These are phyloP conservation scores for Cinnamomum chago DNA, from an alignment of 164 flowering plant species.

Conservation along the genomic window DNA sequence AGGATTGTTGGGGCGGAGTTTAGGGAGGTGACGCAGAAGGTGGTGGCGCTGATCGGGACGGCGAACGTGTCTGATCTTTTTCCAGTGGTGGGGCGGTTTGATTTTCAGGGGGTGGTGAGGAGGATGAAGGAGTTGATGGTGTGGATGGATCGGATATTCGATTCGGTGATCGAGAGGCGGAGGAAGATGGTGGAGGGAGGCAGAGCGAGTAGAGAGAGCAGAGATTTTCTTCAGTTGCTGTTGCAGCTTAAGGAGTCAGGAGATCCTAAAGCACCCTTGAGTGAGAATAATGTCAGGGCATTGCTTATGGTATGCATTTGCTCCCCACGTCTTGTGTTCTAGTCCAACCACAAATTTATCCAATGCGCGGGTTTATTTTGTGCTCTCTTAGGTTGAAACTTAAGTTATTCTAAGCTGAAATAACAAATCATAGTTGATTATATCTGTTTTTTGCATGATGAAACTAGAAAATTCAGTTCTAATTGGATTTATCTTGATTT, in stretches of 20 bases:
- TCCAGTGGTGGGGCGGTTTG: conserved; percentile 25
- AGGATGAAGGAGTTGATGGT: not conserved
- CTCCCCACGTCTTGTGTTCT: no score
- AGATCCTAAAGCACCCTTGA: conserved; percentile 32
- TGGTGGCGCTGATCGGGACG: conserved; percentile 6
- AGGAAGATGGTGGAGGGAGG: not conserved
- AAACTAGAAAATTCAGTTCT: no score
- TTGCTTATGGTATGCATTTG: conserved; percentile 27
- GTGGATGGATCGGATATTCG: conserved; percentile 13
- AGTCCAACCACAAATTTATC: no score
- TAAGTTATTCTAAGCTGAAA: no score
- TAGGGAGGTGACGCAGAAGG: not conserved
- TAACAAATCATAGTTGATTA: no score
- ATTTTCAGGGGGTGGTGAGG: conserved; percentile 24
- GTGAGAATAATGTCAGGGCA: conserved; percentile 30
- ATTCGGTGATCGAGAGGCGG: conserved; percentile 12
- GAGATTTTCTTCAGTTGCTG: conserved; percentile 37
- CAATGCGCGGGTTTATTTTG: no score
- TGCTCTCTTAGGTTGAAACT: no score
- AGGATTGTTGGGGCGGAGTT: conserved; percentile 5
- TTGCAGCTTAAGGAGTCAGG: conserved; percentile 23
- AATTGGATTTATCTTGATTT: no score
- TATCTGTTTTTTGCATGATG: no score
- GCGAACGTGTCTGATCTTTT: conserved; percentile 32
- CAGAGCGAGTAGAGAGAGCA: not conserved